These are phyloP conservation scores for Botryotinia calthae DNA, from an alignment of 2,329 filamentous ascomycete species.

Conservation along the genomic window DNA sequence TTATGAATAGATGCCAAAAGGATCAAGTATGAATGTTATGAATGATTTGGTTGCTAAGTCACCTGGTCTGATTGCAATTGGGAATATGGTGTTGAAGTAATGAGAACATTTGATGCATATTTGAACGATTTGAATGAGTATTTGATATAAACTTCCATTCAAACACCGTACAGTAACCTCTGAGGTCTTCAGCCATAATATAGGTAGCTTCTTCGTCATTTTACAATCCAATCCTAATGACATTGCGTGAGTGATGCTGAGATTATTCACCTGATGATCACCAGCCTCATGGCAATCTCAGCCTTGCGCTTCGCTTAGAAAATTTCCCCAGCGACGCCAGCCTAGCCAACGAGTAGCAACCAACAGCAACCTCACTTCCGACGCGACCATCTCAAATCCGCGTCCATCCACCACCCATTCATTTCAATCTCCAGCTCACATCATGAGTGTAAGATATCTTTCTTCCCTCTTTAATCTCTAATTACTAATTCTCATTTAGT, in stretches of 20 bases:
- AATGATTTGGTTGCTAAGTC: neutral
- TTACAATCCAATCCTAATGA: neutral
- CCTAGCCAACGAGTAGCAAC: conserved; percentile 10
- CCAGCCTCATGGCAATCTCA: conserved; percentile 4
- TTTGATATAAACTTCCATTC: neutral
- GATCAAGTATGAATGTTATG: neutral
- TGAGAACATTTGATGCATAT: neutral
- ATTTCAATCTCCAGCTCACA: conserved; percentile 16
- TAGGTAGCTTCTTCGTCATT: neutral
- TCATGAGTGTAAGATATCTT: conserved; percentile 41
- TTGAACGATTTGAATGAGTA: neutral
- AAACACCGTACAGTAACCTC: neutral
- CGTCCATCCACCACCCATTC: conserved; percentile 21
- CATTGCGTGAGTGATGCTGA: neutral
- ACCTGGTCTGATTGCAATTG: neutral
- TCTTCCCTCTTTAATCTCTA: neutral
- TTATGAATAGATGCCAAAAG: neutral
- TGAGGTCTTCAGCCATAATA: neutral
- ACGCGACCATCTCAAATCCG: conserved; percentile 22
- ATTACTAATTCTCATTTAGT: conserved; percentile 48
- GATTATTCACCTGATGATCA: neutral
- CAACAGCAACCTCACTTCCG: conserved; percentile 12
- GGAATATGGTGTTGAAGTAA: neutral
- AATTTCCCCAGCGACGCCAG: conserved; percentile 24
- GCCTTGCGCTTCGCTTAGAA: conserved; percentile 18